Conservation (phyloP, 768 basidiomycete species). For the Calvatia gigantea region DNA sequence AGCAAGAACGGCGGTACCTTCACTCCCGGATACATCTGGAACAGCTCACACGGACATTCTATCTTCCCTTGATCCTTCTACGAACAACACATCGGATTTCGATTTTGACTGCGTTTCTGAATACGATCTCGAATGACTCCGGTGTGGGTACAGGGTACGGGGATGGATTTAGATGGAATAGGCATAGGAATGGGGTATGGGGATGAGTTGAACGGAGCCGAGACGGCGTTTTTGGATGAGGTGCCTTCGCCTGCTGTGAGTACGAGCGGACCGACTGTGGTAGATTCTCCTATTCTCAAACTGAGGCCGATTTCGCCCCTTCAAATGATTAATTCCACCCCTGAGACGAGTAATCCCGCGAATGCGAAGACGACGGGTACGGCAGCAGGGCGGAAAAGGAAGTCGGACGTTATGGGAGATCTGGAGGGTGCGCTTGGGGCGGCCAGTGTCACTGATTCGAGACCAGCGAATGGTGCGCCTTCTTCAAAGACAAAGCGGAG, state of each 20-base stretch:
- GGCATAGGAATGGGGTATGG: neutral
- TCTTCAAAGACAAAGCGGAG: conserved; percentile 19
- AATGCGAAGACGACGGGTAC: conserved; percentile 6
- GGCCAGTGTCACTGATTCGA: neutral
- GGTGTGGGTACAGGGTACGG: too few relatives aligned
- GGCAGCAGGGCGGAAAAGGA: conserved; percentile 23
- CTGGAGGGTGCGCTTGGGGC: conserved; percentile 16
- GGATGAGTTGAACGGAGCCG: conserved; percentile 15
- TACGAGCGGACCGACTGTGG: too few relatives aligned
- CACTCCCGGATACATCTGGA: too few relatives aligned
- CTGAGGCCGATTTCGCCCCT: conserved; percentile 17
- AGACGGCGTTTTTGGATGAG: conserved; percentile 26
- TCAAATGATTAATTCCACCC: conserved; percentile 20
- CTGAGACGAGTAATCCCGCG: conserved; percentile 12
- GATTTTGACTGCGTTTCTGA: too few relatives aligned
- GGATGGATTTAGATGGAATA: conserved; percentile 1
- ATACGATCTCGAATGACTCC: too few relatives aligned
- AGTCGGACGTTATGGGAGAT: conserved; percentile 30
- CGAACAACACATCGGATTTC: too few relatives aligned
- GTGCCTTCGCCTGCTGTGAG: conserved; percentile 22
- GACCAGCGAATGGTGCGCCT: neutral
- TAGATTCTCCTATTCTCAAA: conserved; percentile 10
- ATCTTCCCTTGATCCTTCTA: too few relatives aligned
- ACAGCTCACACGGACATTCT: too few relatives aligned
- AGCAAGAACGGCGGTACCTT: too few relatives aligned